Evolutionary conservation across 495 filamentous ascomycete species (phyloP), one percentile per base, ranked within the genome.

Genomic region (Penicillium taxi): DNA sequence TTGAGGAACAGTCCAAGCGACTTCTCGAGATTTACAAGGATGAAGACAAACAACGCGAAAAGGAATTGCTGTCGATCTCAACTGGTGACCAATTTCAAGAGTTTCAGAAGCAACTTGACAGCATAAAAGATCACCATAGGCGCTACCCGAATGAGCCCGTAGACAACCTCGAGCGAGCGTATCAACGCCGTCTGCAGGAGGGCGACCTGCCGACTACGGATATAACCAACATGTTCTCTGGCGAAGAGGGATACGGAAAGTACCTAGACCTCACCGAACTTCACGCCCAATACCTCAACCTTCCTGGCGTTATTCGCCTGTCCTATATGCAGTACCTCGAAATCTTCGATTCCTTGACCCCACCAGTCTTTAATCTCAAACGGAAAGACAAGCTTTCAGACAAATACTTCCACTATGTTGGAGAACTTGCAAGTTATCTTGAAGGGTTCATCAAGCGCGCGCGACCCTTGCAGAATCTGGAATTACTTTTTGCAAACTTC

Each of bases 81-180:
- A 83, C 81, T 0, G 89, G 88, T 39, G 91, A 98, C 44, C 78
- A 85, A 2, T 90, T 94, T 48, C 86, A 93, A 29, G 82, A 85
- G 46, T 96, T 98, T 61, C 89, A 94, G 64, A 84, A 81, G 39
- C 85, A 94, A 50, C 62, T 94, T 4, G 61, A 71, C 35, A 74
- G 77, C 2, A 84, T 94, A 54, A 93, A 86, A 47, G 77, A 83
- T 30, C 93, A 89, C 50, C 87, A 96, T 61, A 75, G 81, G 33
- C 78, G 80, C 42, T 96, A 98, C 45, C 93, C 89, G 0, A 94
- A 93, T 57, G 86, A 94, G 53, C 89, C 82, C 2, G 84, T 93
- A 18, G 93, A 96, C 58, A 95, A 96, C 52, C 77, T 96, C 9
- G 91, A 98, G 64, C 73, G 79, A 39, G 86, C 88, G 40, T 96